These are phyloP conservation scores for Hirschioporus abietinus DNA, from an alignment of 768 basidiomycete species.

Conservation along the genomic window DNA sequence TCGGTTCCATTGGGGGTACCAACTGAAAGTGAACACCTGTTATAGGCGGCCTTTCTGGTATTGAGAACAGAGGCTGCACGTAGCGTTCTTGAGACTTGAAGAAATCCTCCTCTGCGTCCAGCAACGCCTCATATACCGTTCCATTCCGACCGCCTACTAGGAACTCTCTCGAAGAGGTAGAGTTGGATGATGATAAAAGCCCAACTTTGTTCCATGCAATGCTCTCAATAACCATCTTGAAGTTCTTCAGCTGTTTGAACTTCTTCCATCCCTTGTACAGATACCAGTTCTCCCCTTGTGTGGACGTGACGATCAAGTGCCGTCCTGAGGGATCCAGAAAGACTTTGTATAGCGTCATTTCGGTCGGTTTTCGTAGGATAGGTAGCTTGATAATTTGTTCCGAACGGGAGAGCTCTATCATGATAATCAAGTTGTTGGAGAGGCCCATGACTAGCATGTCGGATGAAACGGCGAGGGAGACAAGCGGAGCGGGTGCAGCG, in stretches of 20 bases:
- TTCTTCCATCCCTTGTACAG: constrained; percentile 78
- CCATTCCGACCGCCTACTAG: constrained; percentile 85
- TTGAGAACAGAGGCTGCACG: constrained; percentile 63
- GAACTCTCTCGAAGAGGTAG: constrained; percentile 77
- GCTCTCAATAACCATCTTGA: constrained; percentile 86
- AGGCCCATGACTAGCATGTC: constrained; percentile 86
- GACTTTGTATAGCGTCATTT: constrained; percentile 73
- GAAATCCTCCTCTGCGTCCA: constrained; percentile 89
- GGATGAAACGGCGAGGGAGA: constrained; percentile 78
- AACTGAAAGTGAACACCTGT: constrained; percentile 83
- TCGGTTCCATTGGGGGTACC: constrained; percentile 58
- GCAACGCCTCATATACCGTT: constrained; percentile 78
- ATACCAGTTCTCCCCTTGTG: constrained; percentile 92
- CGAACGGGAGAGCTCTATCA: constrained; percentile 85
- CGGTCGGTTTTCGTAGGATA: constrained; percentile 53
- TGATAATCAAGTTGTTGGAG: constrained; percentile 66
- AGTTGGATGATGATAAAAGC: constrained; percentile 55
- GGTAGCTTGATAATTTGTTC: constrained; percentile 83
- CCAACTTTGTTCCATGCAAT: constrained; percentile 85
- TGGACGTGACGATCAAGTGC: constrained; percentile 83
- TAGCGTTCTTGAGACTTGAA: constrained; percentile 87
- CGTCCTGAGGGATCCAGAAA: constrained; percentile 92
- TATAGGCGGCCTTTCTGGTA: constrained; percentile 78
- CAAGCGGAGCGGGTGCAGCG: constrained; percentile 76
- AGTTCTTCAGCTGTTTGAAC: constrained; percentile 68